phyloP scores from a whole-genome alignment of 164 flowering plant species.

The Berberis thunbergii region DNA sequence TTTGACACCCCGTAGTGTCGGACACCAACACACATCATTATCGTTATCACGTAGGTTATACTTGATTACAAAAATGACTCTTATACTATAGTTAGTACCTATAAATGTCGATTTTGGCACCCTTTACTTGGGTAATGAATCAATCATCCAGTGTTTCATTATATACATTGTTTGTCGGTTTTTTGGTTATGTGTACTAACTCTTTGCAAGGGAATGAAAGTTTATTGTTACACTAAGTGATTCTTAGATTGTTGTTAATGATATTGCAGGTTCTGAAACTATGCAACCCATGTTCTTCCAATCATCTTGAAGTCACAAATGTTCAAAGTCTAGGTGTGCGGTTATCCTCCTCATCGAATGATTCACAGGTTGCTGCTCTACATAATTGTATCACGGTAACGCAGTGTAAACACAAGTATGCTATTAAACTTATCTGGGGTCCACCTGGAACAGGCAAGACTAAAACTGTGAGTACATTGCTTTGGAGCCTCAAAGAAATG shows the following conservation, averaged over 20 bases:
- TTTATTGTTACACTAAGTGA: background rate
- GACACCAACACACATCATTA: too few species aligned
- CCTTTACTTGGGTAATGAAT: too few species aligned
- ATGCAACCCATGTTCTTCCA: slow-evolving; percentile 21
- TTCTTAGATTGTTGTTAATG: background rate
- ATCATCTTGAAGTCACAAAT: background rate
- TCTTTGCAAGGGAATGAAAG: background rate
- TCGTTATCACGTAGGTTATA: too few species aligned
- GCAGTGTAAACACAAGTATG: slow-evolving; percentile 27
- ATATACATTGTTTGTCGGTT: background rate
- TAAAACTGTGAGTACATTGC: slow-evolving; percentile 39
- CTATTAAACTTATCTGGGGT: slow-evolving; percentile 63
- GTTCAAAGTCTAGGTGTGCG: slow-evolving; percentile 3
- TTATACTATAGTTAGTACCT: background rate
- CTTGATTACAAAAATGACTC: too few species aligned
- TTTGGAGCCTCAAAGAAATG: slow-evolving; percentile 26
- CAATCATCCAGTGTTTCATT: background rate
- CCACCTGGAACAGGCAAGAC: slow-evolving; percentile 90
- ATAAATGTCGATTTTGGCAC: background rate
- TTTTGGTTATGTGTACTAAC: background rate
- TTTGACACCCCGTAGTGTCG: too few species aligned
- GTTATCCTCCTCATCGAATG: slow-evolving; percentile 24
- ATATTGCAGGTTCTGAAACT: slow-evolving; percentile 25
- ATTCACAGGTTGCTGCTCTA: slow-evolving; percentile 51
- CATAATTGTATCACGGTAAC: slow-evolving; percentile 17